A percentile compares a stretch with the other conserved stretches of the same genome.
Evolutionary conservation across 176 grass and related monocot genomes (phyloP).

Genomic region (Eragrostis curvula): DNA sequence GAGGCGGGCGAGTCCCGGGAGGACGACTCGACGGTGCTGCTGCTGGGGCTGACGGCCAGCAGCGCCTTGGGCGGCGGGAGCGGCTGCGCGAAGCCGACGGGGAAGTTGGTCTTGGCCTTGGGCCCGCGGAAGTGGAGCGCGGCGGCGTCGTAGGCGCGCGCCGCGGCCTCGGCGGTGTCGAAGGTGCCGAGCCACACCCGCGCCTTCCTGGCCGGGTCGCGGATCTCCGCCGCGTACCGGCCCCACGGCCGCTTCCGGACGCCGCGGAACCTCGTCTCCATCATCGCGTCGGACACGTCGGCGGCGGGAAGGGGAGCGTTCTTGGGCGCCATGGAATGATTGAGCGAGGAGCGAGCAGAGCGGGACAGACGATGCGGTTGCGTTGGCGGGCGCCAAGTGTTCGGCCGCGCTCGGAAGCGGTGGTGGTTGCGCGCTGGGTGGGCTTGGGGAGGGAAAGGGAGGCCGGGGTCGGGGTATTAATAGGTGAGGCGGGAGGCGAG

Average conservation of each 20-base stretch:
- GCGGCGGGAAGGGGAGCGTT: neutral
- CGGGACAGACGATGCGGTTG: neutral
- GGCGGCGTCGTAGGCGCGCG: slow-evolving; percentile 80
- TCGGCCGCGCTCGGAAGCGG: neutral
- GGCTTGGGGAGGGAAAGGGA: slow-evolving; percentile 18
- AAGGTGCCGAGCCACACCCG: slow-evolving; percentile 98
- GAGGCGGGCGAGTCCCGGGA: slow-evolving; percentile 52
- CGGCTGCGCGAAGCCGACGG: slow-evolving; percentile 32
- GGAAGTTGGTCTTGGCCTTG: slow-evolving; percentile 90
- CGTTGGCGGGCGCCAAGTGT: slow-evolving; percentile 21
- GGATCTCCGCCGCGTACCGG: slow-evolving; percentile 89
- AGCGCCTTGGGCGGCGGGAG: slow-evolving; percentile 25
- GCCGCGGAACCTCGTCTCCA: slow-evolving; percentile 79
- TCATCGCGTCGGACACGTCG: slow-evolving; percentile 19
- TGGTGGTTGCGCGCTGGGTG: neutral
- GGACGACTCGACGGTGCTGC: slow-evolving; percentile 82
- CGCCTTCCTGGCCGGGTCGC: slow-evolving; percentile 72
- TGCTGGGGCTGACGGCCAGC: slow-evolving; percentile 48
- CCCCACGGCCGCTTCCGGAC: slow-evolving; percentile 93
- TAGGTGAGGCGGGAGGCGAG: slow-evolving; percentile 57
- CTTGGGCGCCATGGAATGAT: slow-evolving; percentile 62
- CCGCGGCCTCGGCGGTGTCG: slow-evolving; percentile 86
- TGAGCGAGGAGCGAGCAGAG: neutral
- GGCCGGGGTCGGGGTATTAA: slow-evolving; percentile 15
- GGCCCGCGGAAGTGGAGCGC: slow-evolving; percentile 85